A percentile compares a stretch with the other conserved stretches of the same genome.
Conservation (phyloP, 2,329 filamentous ascomycete genomes). For the Colletotrichum echinochloae region DNA sequence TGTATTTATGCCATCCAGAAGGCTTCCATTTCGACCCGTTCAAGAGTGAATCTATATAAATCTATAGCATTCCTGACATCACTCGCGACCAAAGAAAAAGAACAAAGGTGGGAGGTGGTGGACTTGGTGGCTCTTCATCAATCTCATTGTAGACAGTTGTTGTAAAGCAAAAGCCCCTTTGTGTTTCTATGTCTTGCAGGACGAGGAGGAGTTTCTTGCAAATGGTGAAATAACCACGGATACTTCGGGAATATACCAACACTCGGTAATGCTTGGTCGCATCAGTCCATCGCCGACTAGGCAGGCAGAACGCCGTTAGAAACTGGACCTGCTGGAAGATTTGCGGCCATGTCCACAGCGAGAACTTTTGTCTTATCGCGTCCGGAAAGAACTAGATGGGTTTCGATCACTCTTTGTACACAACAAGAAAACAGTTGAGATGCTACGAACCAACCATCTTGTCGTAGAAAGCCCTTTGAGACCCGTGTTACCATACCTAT, state of each 20-base stretch:
- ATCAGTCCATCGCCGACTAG: neutral
- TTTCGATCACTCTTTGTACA: neutral
- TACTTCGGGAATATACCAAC: neutral
- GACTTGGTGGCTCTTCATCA: neutral
- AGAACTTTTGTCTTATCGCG: neutral
- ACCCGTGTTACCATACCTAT: neutral
- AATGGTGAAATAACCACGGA: neutral
- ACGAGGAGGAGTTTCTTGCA: neutral
- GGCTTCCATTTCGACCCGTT: neutral
- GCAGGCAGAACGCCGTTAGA: too few relatives aligned
- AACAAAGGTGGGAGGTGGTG: constrained; percentile 2
- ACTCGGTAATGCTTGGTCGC: neutral
- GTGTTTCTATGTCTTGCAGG: neutral
- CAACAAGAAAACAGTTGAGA: neutral
- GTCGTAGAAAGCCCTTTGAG: neutral
- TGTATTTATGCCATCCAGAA: neutral
- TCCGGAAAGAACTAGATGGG: neutral
- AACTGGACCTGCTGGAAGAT: neutral
- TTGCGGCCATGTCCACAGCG: neutral
- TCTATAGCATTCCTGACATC: neutral
- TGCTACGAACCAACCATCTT: neutral
- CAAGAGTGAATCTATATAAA: constrained; percentile 2
- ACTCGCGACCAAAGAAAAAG: neutral
- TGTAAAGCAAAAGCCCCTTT: neutral
- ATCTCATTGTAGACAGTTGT: neutral